Conservation (phyloP, 1,284 basidiomycete genomes). For the Austroboletus novae-zelandiae region DNA sequence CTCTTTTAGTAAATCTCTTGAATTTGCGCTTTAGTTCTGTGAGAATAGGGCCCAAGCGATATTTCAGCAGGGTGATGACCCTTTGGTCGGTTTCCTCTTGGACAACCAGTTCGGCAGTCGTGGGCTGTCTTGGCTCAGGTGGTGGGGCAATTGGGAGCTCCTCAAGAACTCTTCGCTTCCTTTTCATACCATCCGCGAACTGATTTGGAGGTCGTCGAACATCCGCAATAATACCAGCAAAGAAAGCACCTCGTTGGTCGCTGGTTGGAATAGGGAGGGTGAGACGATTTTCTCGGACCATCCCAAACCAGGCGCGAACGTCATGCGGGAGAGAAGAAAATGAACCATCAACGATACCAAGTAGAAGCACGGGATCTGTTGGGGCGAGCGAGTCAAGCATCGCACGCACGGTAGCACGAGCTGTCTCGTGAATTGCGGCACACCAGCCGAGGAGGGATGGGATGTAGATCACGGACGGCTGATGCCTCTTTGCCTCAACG, state of each 20-base stretch:
- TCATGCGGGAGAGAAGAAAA: conserved; percentile 76
- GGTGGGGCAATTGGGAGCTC: conserved; percentile 88
- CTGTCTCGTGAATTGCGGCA: conserved; percentile 78
- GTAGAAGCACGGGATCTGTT: conserved; percentile 88
- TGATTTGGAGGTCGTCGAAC: conserved; percentile 77
- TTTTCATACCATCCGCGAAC: conserved; percentile 88
- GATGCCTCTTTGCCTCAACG: conserved; percentile 95
- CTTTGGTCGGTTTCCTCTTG: conserved; percentile 83
- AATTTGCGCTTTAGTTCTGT: conserved; percentile 91
- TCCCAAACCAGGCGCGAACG: conserved; percentile 91
- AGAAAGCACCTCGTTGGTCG: conserved; percentile 74
- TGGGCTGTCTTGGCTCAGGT: conserved; percentile 80
- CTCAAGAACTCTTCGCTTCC: conserved; percentile 84
- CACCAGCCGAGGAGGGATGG: conserved; percentile 90
- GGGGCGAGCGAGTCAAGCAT: conserved; percentile 90
- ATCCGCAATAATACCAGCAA: conserved; percentile 69
- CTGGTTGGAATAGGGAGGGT: conserved; percentile 51
- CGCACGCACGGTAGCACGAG: conserved; percentile 82
- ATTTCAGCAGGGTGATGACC: conserved; percentile 82
- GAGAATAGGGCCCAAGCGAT: conserved; percentile 83
- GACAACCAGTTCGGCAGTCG: conserved; percentile 78
- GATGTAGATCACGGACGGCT: conserved; percentile 94
- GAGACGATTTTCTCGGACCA: conserved; percentile 73
- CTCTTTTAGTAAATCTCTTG: conserved; percentile 85
- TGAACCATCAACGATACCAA: conserved; percentile 84